Percentiles rank a stretch among this genome's conserved stretches.
Evolutionary conservation across 108 stramenopile genomes (phyloP).

Genomic region (Parietichytrium sp.): DNA sequence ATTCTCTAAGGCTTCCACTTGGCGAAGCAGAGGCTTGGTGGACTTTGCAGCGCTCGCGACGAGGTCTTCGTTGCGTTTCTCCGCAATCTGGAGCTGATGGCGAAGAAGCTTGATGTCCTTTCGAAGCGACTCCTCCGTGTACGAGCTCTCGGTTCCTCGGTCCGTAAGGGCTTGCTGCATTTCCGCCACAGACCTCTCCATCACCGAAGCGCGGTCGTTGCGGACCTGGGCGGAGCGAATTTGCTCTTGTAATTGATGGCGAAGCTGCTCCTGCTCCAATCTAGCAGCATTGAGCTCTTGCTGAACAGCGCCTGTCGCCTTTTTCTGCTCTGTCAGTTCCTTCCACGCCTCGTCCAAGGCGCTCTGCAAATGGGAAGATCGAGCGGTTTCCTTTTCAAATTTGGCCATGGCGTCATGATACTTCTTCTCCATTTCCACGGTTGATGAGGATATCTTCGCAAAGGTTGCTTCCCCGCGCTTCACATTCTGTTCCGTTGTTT

Average conservation of each 20-base stretch:
- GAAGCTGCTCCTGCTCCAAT: constrained; percentile 24
- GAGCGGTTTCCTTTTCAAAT: background rate
- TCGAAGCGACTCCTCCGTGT: constrained; percentile 10
- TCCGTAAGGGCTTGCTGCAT: constrained; percentile 19
- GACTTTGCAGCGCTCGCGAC: background rate
- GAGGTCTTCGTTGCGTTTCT: constrained; percentile 27
- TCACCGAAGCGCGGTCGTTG: background rate
- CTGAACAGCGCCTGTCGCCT: background rate
- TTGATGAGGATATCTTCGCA: background rate
- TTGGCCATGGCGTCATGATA: background rate
- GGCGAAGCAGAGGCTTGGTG: background rate
- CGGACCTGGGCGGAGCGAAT: constrained; percentile 25
- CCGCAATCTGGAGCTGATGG: background rate
- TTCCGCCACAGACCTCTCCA: constrained; percentile 27
- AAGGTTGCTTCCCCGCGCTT: background rate
- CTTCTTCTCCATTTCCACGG: background rate
- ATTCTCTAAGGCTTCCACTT: background rate
- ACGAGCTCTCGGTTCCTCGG: background rate
- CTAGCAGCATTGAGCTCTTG: background rate
- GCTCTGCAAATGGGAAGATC: background rate
- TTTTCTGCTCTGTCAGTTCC: constrained; percentile 17
- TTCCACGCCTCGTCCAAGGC: constrained; percentile 7
- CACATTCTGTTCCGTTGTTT: background rate
- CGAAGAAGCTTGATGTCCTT: constrained; percentile 12
- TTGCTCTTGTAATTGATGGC: constrained; percentile 8